phyloP scores from a whole-genome alignment of 768 basidiomycete species.

The Lyophyllum shimeji region DNA sequence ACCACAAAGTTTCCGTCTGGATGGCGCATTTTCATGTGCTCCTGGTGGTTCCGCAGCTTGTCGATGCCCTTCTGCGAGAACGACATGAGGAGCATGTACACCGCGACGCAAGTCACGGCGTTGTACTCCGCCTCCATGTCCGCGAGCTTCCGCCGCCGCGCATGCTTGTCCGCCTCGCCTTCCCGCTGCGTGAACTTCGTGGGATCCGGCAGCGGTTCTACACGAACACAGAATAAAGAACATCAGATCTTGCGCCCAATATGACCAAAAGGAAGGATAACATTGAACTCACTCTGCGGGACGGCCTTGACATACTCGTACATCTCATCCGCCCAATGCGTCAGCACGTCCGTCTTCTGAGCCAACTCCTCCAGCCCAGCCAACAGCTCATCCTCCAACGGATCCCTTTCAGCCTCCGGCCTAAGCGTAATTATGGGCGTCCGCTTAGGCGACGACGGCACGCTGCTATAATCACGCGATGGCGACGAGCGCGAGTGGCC shows the following conservation, averaged over 20 bases:
- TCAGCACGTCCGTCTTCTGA: slow-evolving; percentile 93
- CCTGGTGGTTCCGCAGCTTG: slow-evolving; percentile 73
- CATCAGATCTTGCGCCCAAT: no score
- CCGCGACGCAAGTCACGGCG: slow-evolving; percentile 81
- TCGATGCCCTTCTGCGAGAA: slow-evolving; percentile 94
- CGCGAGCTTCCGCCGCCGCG: slow-evolving; percentile 65
- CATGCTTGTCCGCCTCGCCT: slow-evolving; percentile 72
- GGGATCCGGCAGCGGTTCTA: slow-evolving; percentile 83
- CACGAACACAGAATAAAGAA: background rate
- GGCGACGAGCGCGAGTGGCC: slow-evolving; percentile 36
- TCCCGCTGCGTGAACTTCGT: slow-evolving; percentile 69
- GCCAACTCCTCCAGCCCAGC: slow-evolving; percentile 82
- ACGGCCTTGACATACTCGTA: slow-evolving; percentile 84
- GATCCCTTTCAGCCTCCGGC: slow-evolving; percentile 52
- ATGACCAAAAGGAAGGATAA: background rate
- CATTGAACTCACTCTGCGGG: slow-evolving; percentile 66
- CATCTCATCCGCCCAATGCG: slow-evolving; percentile 94
- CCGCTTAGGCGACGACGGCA: slow-evolving; percentile 56
- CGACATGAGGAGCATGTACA: slow-evolving; percentile 89
- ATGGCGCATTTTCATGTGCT: slow-evolving; percentile 78
- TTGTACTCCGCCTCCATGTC: slow-evolving; percentile 81
- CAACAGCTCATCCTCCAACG: slow-evolving; percentile 83
- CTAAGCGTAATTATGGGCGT: slow-evolving; percentile 52
- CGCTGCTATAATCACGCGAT: slow-evolving; percentile 33
- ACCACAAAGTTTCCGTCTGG: slow-evolving; percentile 74